Evolutionary conservation across 352 stramenopile species (phyloP).

Genomic region (Blastocystis hominis): DNA sequence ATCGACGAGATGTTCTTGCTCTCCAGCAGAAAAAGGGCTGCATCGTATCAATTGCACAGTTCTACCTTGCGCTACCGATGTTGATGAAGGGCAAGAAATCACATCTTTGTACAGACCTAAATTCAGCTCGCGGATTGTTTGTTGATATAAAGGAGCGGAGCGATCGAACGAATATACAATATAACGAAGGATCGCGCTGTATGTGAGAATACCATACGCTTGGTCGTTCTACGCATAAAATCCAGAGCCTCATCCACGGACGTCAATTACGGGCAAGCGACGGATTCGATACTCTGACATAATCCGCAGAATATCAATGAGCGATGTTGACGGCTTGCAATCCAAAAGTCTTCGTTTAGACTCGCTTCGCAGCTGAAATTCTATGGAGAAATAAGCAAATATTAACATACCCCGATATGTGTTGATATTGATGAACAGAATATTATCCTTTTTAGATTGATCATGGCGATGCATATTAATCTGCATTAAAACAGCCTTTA

Average conservation of each 20-base stretch:
- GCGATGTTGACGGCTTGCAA: neutral
- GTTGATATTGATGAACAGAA: constrained; percentile 48
- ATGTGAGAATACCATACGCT: constrained; percentile 26
- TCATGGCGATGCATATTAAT: constrained; percentile 51
- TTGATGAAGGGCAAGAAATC: constrained; percentile 26
- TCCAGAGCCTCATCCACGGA: neutral
- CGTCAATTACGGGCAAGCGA: constrained; percentile 34
- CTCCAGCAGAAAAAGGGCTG: constrained; percentile 26
- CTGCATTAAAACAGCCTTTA: constrained; percentile 51
- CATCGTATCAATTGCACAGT: neutral
- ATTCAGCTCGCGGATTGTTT: constrained; percentile 38
- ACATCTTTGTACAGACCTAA: constrained; percentile 45
- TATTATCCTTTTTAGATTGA: neutral
- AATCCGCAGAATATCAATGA: constrained; percentile 36
- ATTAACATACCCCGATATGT: neutral
- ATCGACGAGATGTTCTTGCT: constrained; percentile 49
- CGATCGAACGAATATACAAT: constrained; percentile 18
- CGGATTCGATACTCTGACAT: constrained; percentile 40
- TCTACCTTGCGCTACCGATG: constrained; percentile 15
- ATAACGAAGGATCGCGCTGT: constrained; percentile 18
- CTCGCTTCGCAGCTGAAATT: constrained; percentile 43
- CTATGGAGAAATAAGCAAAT: neutral
- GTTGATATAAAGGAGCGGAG: neutral
- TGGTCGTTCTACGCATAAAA: constrained; percentile 1
- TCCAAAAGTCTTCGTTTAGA: constrained; percentile 20